These are phyloP conservation scores for Syzygium oleosum DNA, from an alignment of 345 rosid species.

Conservation along the genomic window DNA sequence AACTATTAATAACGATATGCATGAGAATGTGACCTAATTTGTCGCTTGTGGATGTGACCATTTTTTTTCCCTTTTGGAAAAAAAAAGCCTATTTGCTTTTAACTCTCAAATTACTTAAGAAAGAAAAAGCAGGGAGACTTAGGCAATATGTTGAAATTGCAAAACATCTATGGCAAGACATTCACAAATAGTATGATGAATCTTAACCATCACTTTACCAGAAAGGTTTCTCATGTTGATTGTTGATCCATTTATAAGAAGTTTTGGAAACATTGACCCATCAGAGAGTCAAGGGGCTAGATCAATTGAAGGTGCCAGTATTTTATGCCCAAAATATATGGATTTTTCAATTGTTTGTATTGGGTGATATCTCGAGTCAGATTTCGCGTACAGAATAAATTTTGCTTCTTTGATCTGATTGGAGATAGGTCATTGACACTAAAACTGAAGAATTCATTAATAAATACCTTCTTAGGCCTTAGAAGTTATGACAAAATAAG, in stretches of 20 bases:
- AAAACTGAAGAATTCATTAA: background rate
- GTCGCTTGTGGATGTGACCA: background rate
- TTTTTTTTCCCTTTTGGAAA: background rate
- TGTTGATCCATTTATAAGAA: background rate
- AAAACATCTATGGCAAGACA: too few relatives aligned
- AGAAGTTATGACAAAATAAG: background rate
- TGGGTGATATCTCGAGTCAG: background rate
- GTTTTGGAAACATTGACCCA: background rate
- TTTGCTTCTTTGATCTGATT: background rate
- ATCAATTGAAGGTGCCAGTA: background rate
- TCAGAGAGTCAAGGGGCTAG: background rate
- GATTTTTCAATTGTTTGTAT: too few relatives aligned
- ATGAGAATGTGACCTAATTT: background rate
- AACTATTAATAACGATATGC: background rate
- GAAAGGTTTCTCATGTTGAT: background rate
- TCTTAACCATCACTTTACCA: background rate
- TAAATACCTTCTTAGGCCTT: background rate
- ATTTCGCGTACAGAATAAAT: background rate
- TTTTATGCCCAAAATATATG: too few relatives aligned
- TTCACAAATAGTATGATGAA: too few relatives aligned
- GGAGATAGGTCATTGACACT: background rate
- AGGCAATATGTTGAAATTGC: background rate
- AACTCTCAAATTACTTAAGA: background rate
- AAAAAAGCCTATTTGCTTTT: background rate
- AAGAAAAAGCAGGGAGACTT: too few relatives aligned